Base-by-base conservation (phyloP, 2,329 filamentous ascomycete species). In the Talaromyces sp. region DNA sequence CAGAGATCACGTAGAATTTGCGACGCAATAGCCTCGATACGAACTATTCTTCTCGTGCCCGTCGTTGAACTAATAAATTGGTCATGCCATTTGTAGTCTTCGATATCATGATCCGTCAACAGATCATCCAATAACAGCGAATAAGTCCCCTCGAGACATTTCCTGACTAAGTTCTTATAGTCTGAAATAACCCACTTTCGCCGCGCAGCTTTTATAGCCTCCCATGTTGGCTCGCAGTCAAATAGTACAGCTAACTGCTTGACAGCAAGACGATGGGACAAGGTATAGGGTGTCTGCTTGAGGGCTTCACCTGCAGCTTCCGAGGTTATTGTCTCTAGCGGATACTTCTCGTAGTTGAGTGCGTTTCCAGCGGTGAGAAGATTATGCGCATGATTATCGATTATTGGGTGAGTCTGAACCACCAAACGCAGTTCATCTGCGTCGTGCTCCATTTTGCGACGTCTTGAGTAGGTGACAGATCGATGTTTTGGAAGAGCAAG, bases 41-140 rank as follows among this genome's bases (percentile, higher is more conserved):
- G 84, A 18, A 93, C 86, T 60, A 96, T 92, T 28, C 89, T 84
- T 73, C 86, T 90, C 68, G 86, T 89, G 7, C 82, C 78, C 60
- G 84, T 85, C 21, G 80, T 12, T 3, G 62, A 50, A 21, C 5
- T 78, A 0, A 87, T 88, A 66, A 89, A 89, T 23, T 81, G 77
- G 71, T 89, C 82, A 71, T 92, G 88, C 83, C 86, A 89, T 5
- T 77, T 70, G 67, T 86, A 90, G 0, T 80, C 72, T 67, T 89
- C 83, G 1, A 85, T 82, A 7, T 83, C 81, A 1, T 79, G 77
- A 14, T 80, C 77, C 59, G 84, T 82, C 7, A 93, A 76, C 0
- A 90, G 88, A 74, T 95, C 91, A 67, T 95, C 91, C n/a, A 96
- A 82, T 1, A 96, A 80, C 11, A 93, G 80, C 1, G 84, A 85